Evolutionary conservation across 2,329 filamentous ascomycete species (phyloP).

Genomic region (Madurella fahalii): DNA sequence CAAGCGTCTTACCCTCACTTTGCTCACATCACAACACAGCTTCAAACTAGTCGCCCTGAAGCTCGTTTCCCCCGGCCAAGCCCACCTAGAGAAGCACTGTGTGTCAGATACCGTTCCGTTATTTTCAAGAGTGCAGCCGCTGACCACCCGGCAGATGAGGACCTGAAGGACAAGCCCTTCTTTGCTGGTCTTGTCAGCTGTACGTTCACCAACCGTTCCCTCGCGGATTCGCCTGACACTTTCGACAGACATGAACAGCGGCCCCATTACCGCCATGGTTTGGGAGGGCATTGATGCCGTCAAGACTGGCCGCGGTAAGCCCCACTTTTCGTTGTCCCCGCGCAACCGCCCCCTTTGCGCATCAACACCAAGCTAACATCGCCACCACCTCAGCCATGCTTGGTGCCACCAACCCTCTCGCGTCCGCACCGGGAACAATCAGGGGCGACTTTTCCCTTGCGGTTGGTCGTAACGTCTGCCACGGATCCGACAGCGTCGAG

Average conservation of each 20-base stretch:
- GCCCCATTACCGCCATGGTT: constrained; percentile 98
- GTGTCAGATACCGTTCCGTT: constrained; percentile 30
- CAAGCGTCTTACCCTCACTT: constrained; percentile 9
- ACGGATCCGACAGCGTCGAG: constrained; percentile 98
- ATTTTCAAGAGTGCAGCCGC: constrained; percentile 6
- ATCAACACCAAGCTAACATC: constrained; percentile 21
- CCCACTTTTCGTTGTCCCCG: constrained; percentile 26
- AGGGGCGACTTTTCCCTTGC: constrained; percentile 63
- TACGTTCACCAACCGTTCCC: constrained; percentile 44
- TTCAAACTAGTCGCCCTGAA: constrained; percentile 99
- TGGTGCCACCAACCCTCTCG: constrained; percentile 97
- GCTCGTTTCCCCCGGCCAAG: constrained; percentile 82
- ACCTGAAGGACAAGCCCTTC: constrained; percentile 93
- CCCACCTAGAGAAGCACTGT: constrained; percentile 97
- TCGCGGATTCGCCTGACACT: constrained; percentile 15
- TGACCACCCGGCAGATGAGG: constrained; percentile 57
- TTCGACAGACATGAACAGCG: constrained; percentile 82
- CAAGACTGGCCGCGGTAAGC: constrained; percentile 89
- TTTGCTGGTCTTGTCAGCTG: constrained; percentile 91
- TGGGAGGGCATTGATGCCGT: constrained; percentile 99
- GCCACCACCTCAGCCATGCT: constrained; percentile 62
- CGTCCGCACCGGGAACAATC: constrained; percentile 94
- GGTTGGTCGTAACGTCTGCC: constrained; percentile 99
- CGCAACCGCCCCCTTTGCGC: neutral
- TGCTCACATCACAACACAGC: constrained; percentile 42